phyloP scores from a whole-genome alignment of 441 rosid genomes.

The Melianthus villosus region DNA sequence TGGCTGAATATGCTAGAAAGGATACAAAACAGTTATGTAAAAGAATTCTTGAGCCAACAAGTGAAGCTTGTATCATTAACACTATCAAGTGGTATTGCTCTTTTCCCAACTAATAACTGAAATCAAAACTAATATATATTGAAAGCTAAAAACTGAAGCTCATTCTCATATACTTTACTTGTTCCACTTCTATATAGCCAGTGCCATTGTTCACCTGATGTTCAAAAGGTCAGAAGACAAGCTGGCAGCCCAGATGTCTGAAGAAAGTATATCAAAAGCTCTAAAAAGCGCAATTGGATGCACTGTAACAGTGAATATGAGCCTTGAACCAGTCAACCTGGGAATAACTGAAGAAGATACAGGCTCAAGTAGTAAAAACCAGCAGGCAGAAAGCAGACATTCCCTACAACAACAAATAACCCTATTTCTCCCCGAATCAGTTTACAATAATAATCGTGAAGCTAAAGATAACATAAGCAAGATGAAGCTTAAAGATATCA shows the following conservation, averaged over 20 bases:
- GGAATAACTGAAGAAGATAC: constrained; percentile 1
- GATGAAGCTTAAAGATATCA: constrained; percentile 2
- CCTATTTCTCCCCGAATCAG: constrained; percentile 1
- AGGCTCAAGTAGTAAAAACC: constrained; percentile 1
- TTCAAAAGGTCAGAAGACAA: constrained; percentile 15
- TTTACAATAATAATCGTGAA: constrained; percentile 1
- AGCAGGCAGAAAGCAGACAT: constrained; percentile 9
- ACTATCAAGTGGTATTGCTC: constrained; percentile 15
- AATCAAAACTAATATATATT: background rate
- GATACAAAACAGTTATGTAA: constrained; percentile 10
- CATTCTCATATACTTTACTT: background rate
- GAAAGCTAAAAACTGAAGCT: too few relatives aligned
- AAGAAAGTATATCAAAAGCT: constrained; percentile 17
- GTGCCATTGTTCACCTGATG: constrained; percentile 14
- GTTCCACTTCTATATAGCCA: constrained; percentile 11
- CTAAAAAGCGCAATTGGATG: constrained; percentile 12
- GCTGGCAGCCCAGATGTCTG: constrained; percentile 15
- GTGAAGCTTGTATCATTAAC: constrained; percentile 20
- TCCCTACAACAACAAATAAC: constrained; percentile 4
- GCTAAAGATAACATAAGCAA: background rate
- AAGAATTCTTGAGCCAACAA: constrained; percentile 12
- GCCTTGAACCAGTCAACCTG: constrained; percentile 15
- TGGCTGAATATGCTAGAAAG: constrained; percentile 13
- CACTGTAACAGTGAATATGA: constrained; percentile 16
- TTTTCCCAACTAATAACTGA: background rate